These are phyloP conservation scores for Wickerhamomyces xylosicus DNA, from an alignment of 805 yeast genomes.

Conservation along the genomic window DNA sequence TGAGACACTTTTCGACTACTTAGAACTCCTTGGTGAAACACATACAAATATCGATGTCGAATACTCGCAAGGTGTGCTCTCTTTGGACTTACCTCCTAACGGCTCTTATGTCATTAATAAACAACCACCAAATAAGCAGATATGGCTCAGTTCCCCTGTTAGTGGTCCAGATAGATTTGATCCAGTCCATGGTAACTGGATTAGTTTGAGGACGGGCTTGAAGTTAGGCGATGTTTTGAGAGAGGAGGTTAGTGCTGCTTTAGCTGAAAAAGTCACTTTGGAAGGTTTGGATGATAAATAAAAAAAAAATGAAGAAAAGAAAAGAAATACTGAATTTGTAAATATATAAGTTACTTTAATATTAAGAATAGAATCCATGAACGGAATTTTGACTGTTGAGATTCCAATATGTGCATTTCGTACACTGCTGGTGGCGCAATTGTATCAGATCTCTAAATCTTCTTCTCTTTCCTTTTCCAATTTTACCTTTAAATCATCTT, in stretches of 20 bases:
- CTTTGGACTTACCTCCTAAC: conserved; percentile 53
- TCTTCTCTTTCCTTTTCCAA: background rate
- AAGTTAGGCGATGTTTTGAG: conserved; percentile 38
- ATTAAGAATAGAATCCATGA: too few species aligned
- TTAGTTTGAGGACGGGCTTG: conserved; percentile 56
- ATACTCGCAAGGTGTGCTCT: conserved; percentile 79
- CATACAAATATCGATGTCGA: conserved; percentile 64
- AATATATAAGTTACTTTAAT: too few species aligned
- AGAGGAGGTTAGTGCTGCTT: conserved; percentile 34
- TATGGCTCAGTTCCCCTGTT: conserved; percentile 90
- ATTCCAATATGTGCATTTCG: too few species aligned
- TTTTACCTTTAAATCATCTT: background rate
- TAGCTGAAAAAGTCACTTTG: conserved; percentile 16
- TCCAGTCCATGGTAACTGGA: conserved; percentile 65
- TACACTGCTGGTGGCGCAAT: too few species aligned
- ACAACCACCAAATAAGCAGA: conserved; percentile 95
- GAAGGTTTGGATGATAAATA: conserved; percentile 10
- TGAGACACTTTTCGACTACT: conserved; percentile 54
- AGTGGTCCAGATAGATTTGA: conserved; percentile 91
- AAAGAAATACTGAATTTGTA: too few species aligned
- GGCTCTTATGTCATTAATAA: conserved; percentile 92
- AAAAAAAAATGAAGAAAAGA: background rate
- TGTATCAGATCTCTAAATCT: background rate
- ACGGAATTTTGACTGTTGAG: too few species aligned
- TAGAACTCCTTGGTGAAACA: conserved; percentile 58